Percentiles rank a stretch among this genome's conserved stretches.
Evolutionary conservation across 345 rosid genomes (phyloP).

Genomic region (Eucalyptus tenuipes): DNA sequence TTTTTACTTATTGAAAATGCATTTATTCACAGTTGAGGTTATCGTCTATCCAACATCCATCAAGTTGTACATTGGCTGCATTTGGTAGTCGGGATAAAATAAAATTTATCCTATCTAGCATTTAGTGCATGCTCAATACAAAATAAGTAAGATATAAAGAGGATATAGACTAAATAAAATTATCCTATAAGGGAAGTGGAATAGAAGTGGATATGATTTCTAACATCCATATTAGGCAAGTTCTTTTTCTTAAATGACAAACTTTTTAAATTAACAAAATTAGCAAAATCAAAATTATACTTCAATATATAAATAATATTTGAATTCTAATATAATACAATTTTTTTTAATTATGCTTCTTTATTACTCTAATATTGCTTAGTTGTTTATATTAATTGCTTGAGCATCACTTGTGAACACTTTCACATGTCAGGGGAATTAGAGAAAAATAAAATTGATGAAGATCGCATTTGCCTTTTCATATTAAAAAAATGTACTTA

Average conservation of each 20-base stretch:
- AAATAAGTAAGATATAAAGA: too few relatives aligned
- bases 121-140: too few relatives aligned
- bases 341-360: background rate
- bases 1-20: background rate
- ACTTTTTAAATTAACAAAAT: too few relatives aligned
- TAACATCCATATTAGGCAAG: fast-evolving
- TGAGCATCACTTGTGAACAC: background rate
- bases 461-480: background rate
- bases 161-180: too few relatives aligned
- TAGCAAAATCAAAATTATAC: too few relatives aligned
- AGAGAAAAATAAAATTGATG: background rate
- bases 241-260: too few relatives aligned
- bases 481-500: background rate
- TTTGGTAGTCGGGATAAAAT: fast-evolving
- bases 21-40: too few relatives aligned
- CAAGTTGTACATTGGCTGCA: fast-evolving
- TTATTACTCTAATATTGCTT: background rate
- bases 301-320: too few relatives aligned
- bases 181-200: fast-evolving
- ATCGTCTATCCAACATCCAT: too few relatives aligned
- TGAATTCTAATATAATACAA: too few relatives aligned
- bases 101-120: fast-evolving
- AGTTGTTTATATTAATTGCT: background rate
- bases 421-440: background rate
- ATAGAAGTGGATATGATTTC: too few relatives aligned